Conservation (phyloP, 2,329 filamentous ascomycete genomes). For the Colletotrichum acutatum region DNA sequence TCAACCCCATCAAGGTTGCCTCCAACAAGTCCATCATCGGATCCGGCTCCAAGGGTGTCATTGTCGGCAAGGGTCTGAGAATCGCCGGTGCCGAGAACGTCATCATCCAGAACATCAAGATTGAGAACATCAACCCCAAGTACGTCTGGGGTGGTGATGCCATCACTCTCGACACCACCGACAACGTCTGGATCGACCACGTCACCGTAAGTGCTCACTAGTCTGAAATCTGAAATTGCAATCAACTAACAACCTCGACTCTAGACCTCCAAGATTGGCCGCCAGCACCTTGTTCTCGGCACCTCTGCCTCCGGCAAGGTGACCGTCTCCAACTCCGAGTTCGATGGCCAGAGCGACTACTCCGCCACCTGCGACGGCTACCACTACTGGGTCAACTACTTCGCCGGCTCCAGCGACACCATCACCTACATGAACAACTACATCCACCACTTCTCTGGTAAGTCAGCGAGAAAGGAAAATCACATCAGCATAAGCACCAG, state of each 20-base stretch:
- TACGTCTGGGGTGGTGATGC: constrained; percentile 71
- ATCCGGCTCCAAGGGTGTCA: constrained; percentile 61
- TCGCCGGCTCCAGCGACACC: constrained; percentile 65
- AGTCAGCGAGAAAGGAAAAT: background rate
- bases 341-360: constrained; percentile 64
- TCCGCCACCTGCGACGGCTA: constrained; percentile 68
- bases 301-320: constrained; percentile 63
- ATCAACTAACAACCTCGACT: background rate
- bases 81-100: constrained; percentile 59
- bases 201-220: constrained; percentile 47
- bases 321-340: constrained; percentile 69
- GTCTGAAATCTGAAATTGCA: background rate
- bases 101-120: constrained; percentile 66
- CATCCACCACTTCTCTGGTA: constrained; percentile 65
- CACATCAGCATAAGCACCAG: too few species aligned
- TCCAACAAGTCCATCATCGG: constrained; percentile 70
- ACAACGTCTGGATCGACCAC: constrained; percentile 63
- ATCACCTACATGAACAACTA: constrained; percentile 71
- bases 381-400: constrained; percentile 70
- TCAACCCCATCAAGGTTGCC: constrained; percentile 60
- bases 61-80: constrained; percentile 67
- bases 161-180: constrained; percentile 60
- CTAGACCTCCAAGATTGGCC: constrained; percentile 64
- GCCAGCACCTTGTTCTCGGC: constrained; percentile 70
- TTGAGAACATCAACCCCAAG: constrained; percentile 52